Evolutionary conservation across 2,329 filamentous ascomycete species (phyloP).

Genomic region (Boeremia lycopersici): DNA sequence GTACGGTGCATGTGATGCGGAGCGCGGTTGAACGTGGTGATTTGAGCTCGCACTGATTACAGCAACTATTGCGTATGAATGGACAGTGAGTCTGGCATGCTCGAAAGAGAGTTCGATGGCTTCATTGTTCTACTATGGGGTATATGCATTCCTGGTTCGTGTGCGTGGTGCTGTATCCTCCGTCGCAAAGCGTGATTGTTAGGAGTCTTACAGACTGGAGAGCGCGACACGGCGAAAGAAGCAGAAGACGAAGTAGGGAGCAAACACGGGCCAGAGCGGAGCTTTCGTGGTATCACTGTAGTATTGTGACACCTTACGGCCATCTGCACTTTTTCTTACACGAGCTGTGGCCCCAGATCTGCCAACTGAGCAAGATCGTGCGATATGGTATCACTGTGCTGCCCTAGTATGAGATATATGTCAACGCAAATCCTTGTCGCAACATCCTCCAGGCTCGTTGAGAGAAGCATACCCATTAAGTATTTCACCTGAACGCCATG

Average conservation of each 20-base stretch:
- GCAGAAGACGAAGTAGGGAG: not conserved
- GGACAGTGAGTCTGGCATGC: no score
- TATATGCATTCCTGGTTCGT: no score
- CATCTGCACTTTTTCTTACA: conserved; percentile 21
- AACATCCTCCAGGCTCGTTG: conserved; percentile 9
- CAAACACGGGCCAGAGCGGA: not conserved
- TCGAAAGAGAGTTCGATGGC: no score
- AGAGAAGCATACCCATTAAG: conserved; percentile 28
- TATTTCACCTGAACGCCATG: conserved; percentile 29
- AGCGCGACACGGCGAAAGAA: not conserved
- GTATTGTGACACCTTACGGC: conserved; percentile 1
- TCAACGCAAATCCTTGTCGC: conserved; percentile 24
- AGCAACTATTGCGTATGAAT: no score
- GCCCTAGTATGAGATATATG: conserved; percentile 26
- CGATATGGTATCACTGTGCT: conserved; percentile 34
- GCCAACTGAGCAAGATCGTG: conserved; percentile 12
- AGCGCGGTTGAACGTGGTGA: no score
- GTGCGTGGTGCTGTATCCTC: no score
- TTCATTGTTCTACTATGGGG: no score
- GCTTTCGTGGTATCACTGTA: not conserved
- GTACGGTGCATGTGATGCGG: no score
- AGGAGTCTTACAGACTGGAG: no score
- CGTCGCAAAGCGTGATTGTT: no score
- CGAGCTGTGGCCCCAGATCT: conserved; percentile 9
- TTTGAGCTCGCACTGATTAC: no score